Evolutionary conservation across 345 rosid genomes (phyloP).

Genomic region (Cardamine resedifolia): DNA sequence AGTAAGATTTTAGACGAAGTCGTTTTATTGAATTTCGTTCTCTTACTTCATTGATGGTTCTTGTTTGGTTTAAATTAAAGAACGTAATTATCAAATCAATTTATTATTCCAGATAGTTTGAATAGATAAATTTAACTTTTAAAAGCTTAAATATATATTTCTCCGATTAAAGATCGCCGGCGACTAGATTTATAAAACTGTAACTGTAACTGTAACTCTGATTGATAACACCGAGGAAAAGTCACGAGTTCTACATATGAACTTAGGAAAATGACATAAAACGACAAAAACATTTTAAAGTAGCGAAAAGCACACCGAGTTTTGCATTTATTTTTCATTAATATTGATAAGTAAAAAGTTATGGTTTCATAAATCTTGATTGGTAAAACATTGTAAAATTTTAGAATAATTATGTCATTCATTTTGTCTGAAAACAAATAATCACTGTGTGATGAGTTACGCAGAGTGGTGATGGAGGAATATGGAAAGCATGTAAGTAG

Average conservation of each 20-base stretch:
- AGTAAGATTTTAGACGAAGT: conserved; percentile 35
- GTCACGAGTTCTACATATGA: neutral
- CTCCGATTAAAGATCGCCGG: neutral
- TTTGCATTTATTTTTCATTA: neutral
- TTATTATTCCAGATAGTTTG: neutral
- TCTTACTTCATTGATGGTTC: neutral
- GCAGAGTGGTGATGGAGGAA: conserved; percentile 51
- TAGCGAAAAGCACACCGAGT: neutral
- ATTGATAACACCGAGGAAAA: neutral
- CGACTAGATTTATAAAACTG: neutral
- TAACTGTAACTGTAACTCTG: neutral
- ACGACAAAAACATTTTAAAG: neutral
- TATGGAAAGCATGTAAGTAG: conserved; percentile 57
- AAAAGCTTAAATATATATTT: neutral
- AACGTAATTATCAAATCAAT: neutral
- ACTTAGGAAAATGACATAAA: neutral
- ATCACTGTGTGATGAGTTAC: neutral
- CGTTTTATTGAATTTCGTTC: neutral
- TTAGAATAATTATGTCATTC: neutral
- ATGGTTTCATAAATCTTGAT: neutral
- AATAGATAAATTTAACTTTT: neutral
- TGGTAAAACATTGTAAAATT: neutral
- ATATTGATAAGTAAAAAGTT: neutral
- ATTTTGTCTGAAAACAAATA: neutral
- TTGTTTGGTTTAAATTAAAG: neutral